Conservation (phyloP, 108 stramenopile genomes). For the Cyclotella choctawhatcheeana region DNA sequence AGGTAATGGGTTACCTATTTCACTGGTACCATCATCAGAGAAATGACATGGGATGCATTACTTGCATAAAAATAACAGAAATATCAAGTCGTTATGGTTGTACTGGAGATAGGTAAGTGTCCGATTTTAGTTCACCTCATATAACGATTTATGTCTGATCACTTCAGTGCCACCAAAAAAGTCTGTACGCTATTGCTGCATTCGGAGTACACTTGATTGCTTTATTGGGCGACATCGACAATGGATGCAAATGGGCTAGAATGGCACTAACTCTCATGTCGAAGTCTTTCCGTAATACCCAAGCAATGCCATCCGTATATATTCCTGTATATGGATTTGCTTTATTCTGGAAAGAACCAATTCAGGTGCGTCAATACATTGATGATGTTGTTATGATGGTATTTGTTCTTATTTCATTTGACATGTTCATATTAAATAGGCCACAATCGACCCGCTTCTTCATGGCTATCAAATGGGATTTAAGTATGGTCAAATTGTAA, state of each 20-base stretch:
- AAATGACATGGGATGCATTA: neutral
- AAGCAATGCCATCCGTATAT: slow-evolving; percentile 1
- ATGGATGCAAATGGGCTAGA: slow-evolving; percentile 25
- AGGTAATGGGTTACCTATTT: slow-evolving; percentile 20
- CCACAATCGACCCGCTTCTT: neutral
- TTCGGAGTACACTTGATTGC: slow-evolving; percentile 20
- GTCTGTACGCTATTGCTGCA: slow-evolving; percentile 17
- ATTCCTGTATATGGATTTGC: neutral
- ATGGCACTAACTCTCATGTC: slow-evolving; percentile 21
- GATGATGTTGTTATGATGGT: slow-evolving; percentile 8
- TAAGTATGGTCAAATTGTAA: too few species aligned
- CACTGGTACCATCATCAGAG: slow-evolving; percentile 12
- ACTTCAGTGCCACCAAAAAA: too few species aligned
- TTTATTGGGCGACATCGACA: slow-evolving; percentile 25
- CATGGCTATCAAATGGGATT: too few species aligned
- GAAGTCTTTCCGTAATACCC: slow-evolving; percentile 2
- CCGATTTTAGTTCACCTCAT: neutral
- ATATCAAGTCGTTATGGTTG: slow-evolving; percentile 25
- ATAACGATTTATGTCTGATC: too few species aligned
- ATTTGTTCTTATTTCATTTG: neutral
- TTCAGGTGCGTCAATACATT: too few species aligned
- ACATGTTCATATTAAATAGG: too few species aligned
- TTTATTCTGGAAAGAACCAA: slow-evolving; percentile 4
- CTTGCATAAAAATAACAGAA: slow-evolving; percentile 28
- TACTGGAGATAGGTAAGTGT: slow-evolving; percentile 15